A percentile compares a stretch with the other conserved stretches of the same genome.
These are phyloP conservation scores for Crithidia expoeki DNA, from an alignment of 208 protist genomes.

Conservation along the genomic window DNA sequence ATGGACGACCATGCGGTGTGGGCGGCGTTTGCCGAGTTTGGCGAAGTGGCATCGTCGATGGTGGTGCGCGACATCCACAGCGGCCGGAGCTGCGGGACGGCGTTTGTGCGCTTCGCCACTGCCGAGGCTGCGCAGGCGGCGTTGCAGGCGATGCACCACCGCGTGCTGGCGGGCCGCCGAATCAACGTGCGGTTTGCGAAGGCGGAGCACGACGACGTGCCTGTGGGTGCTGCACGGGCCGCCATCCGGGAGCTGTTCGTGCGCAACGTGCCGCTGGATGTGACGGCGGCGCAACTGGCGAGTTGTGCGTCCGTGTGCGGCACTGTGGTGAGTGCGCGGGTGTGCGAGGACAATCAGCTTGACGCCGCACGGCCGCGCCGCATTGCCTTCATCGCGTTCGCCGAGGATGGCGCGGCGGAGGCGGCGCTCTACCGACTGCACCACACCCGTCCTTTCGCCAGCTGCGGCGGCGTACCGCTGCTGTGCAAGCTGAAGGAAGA, in stretches of 20 bases:
- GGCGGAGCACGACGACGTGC: slow-evolving; percentile 41
- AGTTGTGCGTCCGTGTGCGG: slow-evolving; percentile 27
- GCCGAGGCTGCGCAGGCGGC: slow-evolving; percentile 33
- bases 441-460: slow-evolving; percentile 43
- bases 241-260: slow-evolving; percentile 58
- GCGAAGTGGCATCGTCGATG: slow-evolving; percentile 42
- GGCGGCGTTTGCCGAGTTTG: slow-evolving; percentile 37
- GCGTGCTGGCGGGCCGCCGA: slow-evolving; percentile 20
- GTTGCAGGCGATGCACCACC: slow-evolving; percentile 13
- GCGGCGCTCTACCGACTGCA: slow-evolving; percentile 40
- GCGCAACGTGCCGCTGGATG: slow-evolving; percentile 52
- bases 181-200: slow-evolving; percentile 44
- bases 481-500: neutral
- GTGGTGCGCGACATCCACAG: slow-evolving; percentile 62
- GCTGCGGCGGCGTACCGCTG: slow-evolving; percentile 33
- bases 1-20: slow-evolving; percentile 42
- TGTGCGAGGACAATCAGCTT: slow-evolving; percentile 43
- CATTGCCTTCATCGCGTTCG: slow-evolving; percentile 44
- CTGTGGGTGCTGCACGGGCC: slow-evolving; percentile 29
- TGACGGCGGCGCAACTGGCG: slow-evolving; percentile 24
- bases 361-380: neutral
- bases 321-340: slow-evolving; percentile 27
- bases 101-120: slow-evolving; percentile 45
- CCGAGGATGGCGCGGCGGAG: slow-evolving; percentile 39
- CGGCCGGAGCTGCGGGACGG: slow-evolving; percentile 46